Base-by-base conservation (phyloP, 2,329 filamentous ascomycete species). In the Whalleya microplaca region DNA sequence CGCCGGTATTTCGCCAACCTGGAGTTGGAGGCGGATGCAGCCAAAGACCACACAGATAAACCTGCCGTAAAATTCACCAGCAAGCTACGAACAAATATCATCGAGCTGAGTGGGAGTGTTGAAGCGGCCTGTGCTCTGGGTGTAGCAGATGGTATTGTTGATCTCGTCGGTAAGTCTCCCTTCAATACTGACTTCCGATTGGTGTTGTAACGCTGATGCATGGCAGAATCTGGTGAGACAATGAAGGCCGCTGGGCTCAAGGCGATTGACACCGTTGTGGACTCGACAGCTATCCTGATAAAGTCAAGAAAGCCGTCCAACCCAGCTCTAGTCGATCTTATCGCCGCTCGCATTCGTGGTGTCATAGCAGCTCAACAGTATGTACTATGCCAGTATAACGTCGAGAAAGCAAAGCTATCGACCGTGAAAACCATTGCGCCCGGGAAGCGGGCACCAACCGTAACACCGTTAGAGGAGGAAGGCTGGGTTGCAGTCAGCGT, bases 341-440 rank as follows among this genome's bases (percentile, higher is more conserved):
- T 99, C 69, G 85, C 90, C 23, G 88, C 89, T 10, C 87, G 95
- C 68, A 96, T 99, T 70, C 84, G 86, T 57, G 95, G 95, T 74
- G 93, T 99, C 62, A 98, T 99, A 71, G 94, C 92, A 42, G 95
- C 95, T 9, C 92, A 99, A 78, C 89, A 87, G 75, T 98, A 90
- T 72, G 92, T 98, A 23, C 85, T 98, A 27, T 98, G 95, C 80
- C 92, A 96, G 71, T 99, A 98, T 82, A 99, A 99, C 77, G 85
- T 98, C 56, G 84, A 90, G 65, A 86, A 93, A 59, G 72, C 76
- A 46, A 83, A 84, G 51, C 84, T 99, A 54, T 69, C 80, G 7
- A 78, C 80, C 29, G 93, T 90, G 8, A 85, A 83, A 45, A 83
- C 83, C 65, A 90, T 98, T 71, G 97, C 95, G 0, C 95, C 95